Evolutionary conservation across 2,329 filamentous ascomycete genomes (phyloP), one percentile per base, ranked within the genome.

Genomic region (Phialophora expanda): DNA sequence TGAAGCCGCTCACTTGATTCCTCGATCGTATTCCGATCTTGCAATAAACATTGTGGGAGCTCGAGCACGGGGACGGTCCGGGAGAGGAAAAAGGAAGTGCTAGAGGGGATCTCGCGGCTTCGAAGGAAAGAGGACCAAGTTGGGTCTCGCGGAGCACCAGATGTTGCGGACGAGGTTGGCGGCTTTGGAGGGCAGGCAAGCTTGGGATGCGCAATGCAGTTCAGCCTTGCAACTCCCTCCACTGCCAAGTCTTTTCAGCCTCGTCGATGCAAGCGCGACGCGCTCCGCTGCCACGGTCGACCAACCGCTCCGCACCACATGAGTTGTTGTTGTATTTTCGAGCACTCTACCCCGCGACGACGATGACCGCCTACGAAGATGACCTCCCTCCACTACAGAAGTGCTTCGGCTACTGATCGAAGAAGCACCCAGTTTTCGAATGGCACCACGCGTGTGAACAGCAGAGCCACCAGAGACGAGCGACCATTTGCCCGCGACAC

Each of bases 21-120:
- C 94, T 82, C 94, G 93, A 85, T 98, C 95, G 85, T 99, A 99
- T 94, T 99, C 95, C 79, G 94, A 98, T 84, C 95, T 92, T 87
- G 95, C 93, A 87, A 99, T 98, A 88, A 99, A 99, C 95, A 97
- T 97, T 76, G 56, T 57, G 51, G 38, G 20, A 51, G 22, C 20
- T 17, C 20, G 46, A 22, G n/a, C 20, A 54, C 2, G 58, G 28
- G 30, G 17, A n/a, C 38, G 38, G 38, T 44, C 38, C 8, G 38
- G 28, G 58, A 26, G 3, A 22, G 44, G 3, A 14, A 51, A 51
- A 28, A 1, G 4, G 24, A 6, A 5, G 20, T 51, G 9, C 48
- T 14, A 14, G 0, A 26, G 22, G 48, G 12, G 20, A 0, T 4
- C 3, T n/a, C 9, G 24, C 12, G 48, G 9, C 20, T 26, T 51